phyloP scores from a whole-genome alignment of 371 early-diverging fungal genomes.

The Parasitella parasitica region DNA sequence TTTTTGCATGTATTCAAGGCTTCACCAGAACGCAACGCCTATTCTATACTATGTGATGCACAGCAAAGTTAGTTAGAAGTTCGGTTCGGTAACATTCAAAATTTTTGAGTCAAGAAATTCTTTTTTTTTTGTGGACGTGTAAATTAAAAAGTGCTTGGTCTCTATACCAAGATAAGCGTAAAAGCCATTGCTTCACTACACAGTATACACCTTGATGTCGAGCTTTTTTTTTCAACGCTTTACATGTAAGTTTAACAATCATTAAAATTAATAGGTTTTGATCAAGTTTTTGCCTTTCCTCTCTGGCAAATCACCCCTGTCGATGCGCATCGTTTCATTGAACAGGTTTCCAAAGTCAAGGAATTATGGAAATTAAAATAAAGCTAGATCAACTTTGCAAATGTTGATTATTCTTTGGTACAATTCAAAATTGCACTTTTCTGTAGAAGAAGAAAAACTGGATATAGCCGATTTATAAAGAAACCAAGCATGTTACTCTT shows the following conservation, averaged over 20 bases:
- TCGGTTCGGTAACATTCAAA: background rate
- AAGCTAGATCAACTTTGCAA: no score
- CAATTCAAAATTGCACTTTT: background rate
- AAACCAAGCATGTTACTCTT: no score
- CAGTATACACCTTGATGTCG: background rate
- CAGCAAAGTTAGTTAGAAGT: background rate
- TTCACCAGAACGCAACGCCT: background rate
- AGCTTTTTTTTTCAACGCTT: background rate
- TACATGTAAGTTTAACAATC: background rate
- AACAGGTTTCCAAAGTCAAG: background rate
- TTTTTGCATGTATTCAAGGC: no score
- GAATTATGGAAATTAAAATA: no score
- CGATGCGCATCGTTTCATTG: background rate
- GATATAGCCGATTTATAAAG: no score
- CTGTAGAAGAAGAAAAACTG: background rate
- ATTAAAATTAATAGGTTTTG: background rate
- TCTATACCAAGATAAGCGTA: background rate
- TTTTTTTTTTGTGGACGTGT: background rate
- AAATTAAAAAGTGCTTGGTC: no score
- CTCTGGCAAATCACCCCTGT: background rate
- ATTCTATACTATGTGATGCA: background rate
- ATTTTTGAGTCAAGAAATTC: background rate
- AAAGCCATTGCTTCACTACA: background rate
- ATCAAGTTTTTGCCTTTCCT: background rate
- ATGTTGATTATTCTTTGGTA: no score